These are phyloP conservation scores for Bruguiera parviflora DNA, from an alignment of 345 rosid species.

Conservation along the genomic window DNA sequence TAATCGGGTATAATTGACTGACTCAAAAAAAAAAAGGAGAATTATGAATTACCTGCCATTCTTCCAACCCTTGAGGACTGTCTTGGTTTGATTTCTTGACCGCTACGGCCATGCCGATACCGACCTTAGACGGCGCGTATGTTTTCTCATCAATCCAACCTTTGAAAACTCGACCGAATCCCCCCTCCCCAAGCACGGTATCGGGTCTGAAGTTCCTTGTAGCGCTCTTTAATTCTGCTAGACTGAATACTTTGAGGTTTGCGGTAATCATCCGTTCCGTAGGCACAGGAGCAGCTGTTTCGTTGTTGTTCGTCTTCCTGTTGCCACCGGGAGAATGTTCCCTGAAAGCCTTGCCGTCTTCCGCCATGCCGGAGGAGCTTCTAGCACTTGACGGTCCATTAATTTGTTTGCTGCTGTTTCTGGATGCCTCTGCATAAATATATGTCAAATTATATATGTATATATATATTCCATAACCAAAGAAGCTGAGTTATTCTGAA, in stretches of 20 bases:
- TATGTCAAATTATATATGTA: not conserved
- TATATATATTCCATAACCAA: not conserved
- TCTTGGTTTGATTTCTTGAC: constrained; percentile 79
- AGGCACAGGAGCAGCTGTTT: not conserved
- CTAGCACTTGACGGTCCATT: not conserved
- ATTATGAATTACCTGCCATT: constrained; percentile 63
- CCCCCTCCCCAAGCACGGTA: constrained; percentile 79
- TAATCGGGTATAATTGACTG: too few relatives aligned
- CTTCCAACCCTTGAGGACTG: constrained; percentile 64
- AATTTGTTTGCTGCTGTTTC: not conserved
- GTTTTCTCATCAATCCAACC: constrained; percentile 72
- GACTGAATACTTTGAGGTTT: constrained; percentile 50
- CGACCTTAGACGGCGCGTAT: constrained; percentile 52
- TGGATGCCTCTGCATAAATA: not conserved
- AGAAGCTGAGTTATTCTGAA: not conserved
- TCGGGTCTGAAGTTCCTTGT: constrained; percentile 78
- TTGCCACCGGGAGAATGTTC: not conserved
- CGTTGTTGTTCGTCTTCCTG: not conserved
- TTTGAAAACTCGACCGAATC: constrained; percentile 81
- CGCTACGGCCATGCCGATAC: constrained; percentile 74
- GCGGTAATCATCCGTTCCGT: constrained; percentile 24
- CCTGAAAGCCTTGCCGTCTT: not conserved
- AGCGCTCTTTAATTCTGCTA: constrained; percentile 52
- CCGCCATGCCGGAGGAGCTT: not conserved
- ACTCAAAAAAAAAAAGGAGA: not conserved